Base-by-base conservation (phyloP, 1,284 basidiomycete genomes). In the Coriolopsis trogii region DNA sequence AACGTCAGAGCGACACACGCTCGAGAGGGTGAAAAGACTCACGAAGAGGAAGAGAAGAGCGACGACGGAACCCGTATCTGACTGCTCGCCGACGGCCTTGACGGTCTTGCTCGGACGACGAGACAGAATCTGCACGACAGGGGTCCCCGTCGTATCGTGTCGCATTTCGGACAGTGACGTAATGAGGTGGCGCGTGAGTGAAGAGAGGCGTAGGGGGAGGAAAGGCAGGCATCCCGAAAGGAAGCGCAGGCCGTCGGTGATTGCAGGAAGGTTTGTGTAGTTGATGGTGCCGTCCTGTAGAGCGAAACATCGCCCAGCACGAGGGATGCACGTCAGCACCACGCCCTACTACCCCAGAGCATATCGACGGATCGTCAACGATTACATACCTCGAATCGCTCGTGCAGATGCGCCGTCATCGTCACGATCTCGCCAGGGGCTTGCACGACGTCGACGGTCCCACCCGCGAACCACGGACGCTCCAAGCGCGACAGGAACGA, bases 271-370 rank as follows among this genome's bases (percentile, higher is more conserved):
- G 38, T 79, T 84, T 34, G 90, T 72, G 62, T 88, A 93, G 66
- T 92, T 91, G 62, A 91, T 81, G 16, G 91, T 93, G 18, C 91
- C 90, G 58, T 91, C 89, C 87, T 93, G 62, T n/a, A n/a, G n/a
- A n/a, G n/a, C n/a, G n/a, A n/a, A n/a, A n/a, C n/a, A n/a, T n/a
- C n/a, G n/a, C n/a, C n/a, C n/a, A 40, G 9, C n/a, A 34, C 9
- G 16, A 15, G 23, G 23, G 20, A 23, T 6, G 13, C 33, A 34
- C 34, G 24, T 41, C 37, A 51, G 48, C 24, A n/a, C 25, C 21
- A 34, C 23, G 20, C 8, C 37, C 23, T 10, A 20, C 36, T 20
- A 18, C 18, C 36, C 10, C 21, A n/a, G n/a, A n/a, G n/a, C n/a
- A n/a, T n/a, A 20, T n/a, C 5, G 4, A 29, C 13, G 34, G n/a